Evolutionary conservation across 768 basidiomycete genomes (phyloP), one percentile per base, ranked within the genome.

Genomic region (Hygrophorus russula): DNA sequence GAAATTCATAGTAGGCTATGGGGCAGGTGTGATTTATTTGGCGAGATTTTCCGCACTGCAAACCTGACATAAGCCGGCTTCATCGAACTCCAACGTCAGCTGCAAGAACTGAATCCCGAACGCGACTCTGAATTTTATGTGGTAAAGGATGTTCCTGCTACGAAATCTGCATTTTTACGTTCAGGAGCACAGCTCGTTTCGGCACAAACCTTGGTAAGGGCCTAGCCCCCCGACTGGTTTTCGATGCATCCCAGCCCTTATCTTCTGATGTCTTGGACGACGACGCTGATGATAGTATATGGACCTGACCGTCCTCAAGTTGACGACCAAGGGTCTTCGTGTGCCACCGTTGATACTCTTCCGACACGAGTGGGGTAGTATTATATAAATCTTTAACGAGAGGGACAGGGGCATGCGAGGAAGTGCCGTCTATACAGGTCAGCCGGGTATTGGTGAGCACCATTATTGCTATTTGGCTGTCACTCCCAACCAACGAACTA

Each of bases 381-480:
- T 47, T 40, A 14, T 45, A 33, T 33, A 49, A 15, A 27, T 42
- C 29, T 39, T 49, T 38, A 45, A 43, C 24, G 20, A 35, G 2
- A 29, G 41, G 29, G 8, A 8, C 19, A 46, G 31, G 28, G 48
- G 48, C 34, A 34, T 42, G n/a, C 0, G 13, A 2, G 48, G 48
- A 27, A 46, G 48, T 20, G 46, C 39, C 28, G 13, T 42, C 34
- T 20, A 46, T 35, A 35, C 48, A 5, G 48, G 48, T 34, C 48
- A 49, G 38, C 48, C 45, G 12, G 48, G 48, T 15, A 46, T 46
- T 30, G 45, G 48, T 49, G 13, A 45, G 48, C 36, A 40, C 38
- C 14, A 17, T 40, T 37, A 41, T 38, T 32, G 14, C 45, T 20
- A 14, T 41, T 24, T 19, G 18, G n/a, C 18, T 20, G 7, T 2